phyloP scores from a whole-genome alignment of 768 basidiomycete genomes.

The Tricholoma flavovirens region DNA sequence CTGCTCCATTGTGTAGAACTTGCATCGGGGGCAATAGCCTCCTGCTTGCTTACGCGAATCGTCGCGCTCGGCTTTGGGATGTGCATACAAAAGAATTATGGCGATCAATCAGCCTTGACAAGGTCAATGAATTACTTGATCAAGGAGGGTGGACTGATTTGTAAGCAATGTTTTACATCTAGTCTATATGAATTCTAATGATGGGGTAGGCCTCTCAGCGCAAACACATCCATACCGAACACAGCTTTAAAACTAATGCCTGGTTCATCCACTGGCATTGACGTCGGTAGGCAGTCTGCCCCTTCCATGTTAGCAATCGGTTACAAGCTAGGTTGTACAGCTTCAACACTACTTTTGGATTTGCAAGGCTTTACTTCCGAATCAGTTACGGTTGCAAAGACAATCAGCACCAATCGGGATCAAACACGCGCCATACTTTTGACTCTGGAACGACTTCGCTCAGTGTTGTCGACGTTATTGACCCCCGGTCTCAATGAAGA shows the following conservation, averaged over 20 bases:
- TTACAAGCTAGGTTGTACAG: constrained; percentile 23
- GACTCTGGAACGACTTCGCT: constrained; percentile 50
- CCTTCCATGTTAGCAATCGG: neutral
- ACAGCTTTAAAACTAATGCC: constrained; percentile 22
- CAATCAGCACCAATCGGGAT: constrained; percentile 41
- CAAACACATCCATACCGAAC: constrained; percentile 15
- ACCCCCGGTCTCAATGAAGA: constrained; percentile 65
- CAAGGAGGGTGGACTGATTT: constrained; percentile 72
- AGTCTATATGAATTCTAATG: neutral
- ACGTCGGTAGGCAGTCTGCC: constrained; percentile 18
- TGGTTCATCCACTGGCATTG: constrained; percentile 11
- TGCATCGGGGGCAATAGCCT: constrained; percentile 67
- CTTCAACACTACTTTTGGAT: constrained; percentile 43
- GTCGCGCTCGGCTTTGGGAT: constrained; percentile 84
- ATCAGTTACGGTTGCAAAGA: constrained; percentile 44
- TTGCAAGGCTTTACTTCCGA: constrained; percentile 48
- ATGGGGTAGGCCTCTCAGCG: constrained; percentile 15
- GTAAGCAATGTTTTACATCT: constrained; percentile 34
- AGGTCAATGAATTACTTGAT: constrained; percentile 66
- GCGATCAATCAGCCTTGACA: constrained; percentile 72
- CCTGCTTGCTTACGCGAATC: constrained; percentile 69
- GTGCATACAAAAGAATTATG: constrained; percentile 76
- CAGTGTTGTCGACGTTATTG: constrained; percentile 57
- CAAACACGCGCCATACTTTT: constrained; percentile 36
- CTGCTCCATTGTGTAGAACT: constrained; percentile 56